Base-by-base conservation (phyloP, 371 early-diverging fungal genomes). In the Circinella umbellata region DNA sequence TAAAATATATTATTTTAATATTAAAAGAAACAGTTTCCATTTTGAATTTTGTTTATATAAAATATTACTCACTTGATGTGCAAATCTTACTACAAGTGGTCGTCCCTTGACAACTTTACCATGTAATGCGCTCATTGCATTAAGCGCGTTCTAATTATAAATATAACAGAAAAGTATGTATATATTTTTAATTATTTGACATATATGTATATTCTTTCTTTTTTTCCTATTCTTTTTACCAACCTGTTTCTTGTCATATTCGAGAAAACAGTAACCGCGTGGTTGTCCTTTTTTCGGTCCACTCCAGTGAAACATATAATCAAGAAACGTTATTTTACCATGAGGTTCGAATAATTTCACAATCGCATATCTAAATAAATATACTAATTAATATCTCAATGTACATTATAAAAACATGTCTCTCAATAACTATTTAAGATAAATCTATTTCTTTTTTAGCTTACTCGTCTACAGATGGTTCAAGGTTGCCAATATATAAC, bases 251-350 rank as follows among this genome's bases (percentile, higher is more conserved):
- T 69, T 77, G 49, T 83, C 86, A 70, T 82, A 91, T 63, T 91
- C 91, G 13, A 91, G 68, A 67, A 91, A 91, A 63, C 90, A 88
- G 68, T 86, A 91, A 1, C 90, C 91, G 68, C 88, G 80, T 5
- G 91, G 85, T 39, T 82, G 74, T 0, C 91, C 91, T 51, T 87
- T 86, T 67, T 85, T 87, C 17, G 88, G 84, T 14, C 91, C 91
- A 69, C 72, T 73, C 75, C 80, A 79, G 64, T 91, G 89, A 36
- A 90, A 87, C 77, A 89, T 80, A 51, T 82, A 87, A 64, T 90
- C 89, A 38, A 90, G 73, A 60, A 78, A 83, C 15, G 86, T 89
- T 64, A 91, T 89, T 73, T 89, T 89, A 46, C 91, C 91, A 77
- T 78, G 89, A 13, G 89, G 87, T 67, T 88, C 77, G 72, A 90